Percentiles rank a stretch among this genome's conserved stretches.
phyloP scores from a whole-genome alignment of 2,329 filamentous ascomycete species.

The Colletotrichum siamense region DNA sequence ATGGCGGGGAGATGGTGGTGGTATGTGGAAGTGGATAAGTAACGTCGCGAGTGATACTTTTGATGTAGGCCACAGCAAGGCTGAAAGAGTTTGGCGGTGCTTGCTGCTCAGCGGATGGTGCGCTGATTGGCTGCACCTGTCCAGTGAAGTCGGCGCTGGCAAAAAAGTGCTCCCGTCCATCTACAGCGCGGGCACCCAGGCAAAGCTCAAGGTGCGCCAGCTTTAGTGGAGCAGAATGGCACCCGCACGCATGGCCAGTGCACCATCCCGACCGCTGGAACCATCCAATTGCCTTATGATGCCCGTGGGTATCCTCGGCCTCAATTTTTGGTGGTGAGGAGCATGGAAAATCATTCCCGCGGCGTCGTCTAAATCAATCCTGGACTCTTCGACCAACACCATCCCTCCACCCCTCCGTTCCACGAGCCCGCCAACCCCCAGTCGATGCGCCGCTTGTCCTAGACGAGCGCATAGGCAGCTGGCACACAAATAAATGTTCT shows the following conservation, averaged over 20 bases:
- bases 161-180: background rate
- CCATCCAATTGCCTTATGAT: constrained; percentile 5
- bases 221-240: background rate
- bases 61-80: constrained; percentile 31
- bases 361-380: constrained; percentile 6
- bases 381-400: background rate
- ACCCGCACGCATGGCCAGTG: background rate
- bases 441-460: constrained; percentile 36
- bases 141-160: constrained; percentile 15
- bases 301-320: constrained; percentile 27
- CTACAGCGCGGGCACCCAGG: background rate
- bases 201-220: constrained; percentile 1
- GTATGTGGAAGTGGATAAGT: background rate
- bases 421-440: constrained; percentile 4
- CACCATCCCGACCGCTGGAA: background rate
- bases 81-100: constrained; percentile 31
- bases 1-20: constrained; percentile 23
- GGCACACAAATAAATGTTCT: constrained; percentile 57
- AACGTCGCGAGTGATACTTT: constrained; percentile 10
- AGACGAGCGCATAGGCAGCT: constrained; percentile 40
- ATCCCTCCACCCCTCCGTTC: constrained; percentile 2
- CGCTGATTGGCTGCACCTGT: constrained; percentile 13
- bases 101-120: constrained; percentile 1
- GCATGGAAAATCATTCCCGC: constrained; percentile 37
- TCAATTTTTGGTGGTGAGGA: constrained; percentile 31